These are phyloP conservation scores for Puccinia triticina DNA, from an alignment of 1,284 basidiomycete species.

Conservation along the genomic window DNA sequence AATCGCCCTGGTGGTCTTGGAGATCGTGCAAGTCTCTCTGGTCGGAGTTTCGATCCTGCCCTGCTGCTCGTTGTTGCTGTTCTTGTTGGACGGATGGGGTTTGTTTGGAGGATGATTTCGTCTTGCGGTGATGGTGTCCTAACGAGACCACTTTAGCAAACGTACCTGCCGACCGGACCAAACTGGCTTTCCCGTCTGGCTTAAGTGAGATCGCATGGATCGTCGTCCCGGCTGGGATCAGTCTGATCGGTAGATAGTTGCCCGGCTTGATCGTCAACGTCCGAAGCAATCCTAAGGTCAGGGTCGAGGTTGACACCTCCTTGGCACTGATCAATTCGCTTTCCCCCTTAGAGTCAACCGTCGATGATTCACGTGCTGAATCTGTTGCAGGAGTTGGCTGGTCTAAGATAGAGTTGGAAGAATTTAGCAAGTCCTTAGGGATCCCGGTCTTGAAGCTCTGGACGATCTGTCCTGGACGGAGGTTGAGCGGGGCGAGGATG, in stretches of 20 bases:
- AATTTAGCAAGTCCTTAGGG: conserved; percentile 47
- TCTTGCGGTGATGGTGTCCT: conserved; percentile 36
- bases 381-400: background rate
- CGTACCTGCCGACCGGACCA: conserved; percentile 86
- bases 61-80: conserved; percentile 11
- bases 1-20: conserved; percentile 64
- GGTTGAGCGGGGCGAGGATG: conserved; percentile 85
- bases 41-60: background rate
- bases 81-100: conserved; percentile 53
- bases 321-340: conserved; percentile 28
- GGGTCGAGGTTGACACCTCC: conserved; percentile 55
- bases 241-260: conserved; percentile 86
- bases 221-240: conserved; percentile 88
- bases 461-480: conserved; percentile 84
- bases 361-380: background rate
- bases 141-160: conserved; percentile 75
- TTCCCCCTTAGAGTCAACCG: background rate
- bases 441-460: conserved; percentile 73
- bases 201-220: conserved; percentile 83
- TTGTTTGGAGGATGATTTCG: conserved; percentile 47
- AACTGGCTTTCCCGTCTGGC: conserved; percentile 75
- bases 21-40: conserved; percentile 66
- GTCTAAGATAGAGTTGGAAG: conserved; percentile 36
- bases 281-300: conserved; percentile 83
- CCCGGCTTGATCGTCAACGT: conserved; percentile 83